A percentile compares a stretch with the other conserved stretches of the same genome.
These are phyloP conservation scores for Lactuca saligna DNA, from an alignment of 129 eudicot species.

Conservation along the genomic window DNA sequence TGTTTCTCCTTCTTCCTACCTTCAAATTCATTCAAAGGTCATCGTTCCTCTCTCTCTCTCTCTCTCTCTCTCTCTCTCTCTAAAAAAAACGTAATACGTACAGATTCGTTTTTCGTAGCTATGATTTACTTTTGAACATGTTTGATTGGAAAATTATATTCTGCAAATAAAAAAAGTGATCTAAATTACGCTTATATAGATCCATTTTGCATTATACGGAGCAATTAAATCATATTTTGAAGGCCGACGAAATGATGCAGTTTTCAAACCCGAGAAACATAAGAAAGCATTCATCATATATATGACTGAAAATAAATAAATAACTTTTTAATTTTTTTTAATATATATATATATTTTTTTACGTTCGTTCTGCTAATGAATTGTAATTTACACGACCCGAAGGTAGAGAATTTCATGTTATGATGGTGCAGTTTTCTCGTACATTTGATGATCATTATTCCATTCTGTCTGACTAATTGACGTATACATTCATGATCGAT, in stretches of 20 bases:
- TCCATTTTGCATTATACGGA: not conserved
- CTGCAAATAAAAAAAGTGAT: not conserved
- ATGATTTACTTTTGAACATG: too few relatives aligned
- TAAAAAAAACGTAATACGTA: not conserved
- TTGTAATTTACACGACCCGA: not conserved
- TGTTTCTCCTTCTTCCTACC: not conserved
- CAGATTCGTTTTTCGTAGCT: too few relatives aligned
- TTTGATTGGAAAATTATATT: not conserved
- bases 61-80: conserved; percentile 8
- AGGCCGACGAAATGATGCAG: too few relatives aligned
- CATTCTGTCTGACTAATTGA: not conserved
- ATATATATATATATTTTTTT: not conserved
- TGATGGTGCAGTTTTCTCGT: not conserved
- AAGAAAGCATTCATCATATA: not conserved
- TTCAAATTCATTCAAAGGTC: conserved; percentile 15
- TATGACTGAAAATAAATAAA: not conserved
- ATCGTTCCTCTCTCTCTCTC: not conserved
- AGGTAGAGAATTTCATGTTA: not conserved
- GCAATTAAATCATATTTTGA: too few relatives aligned
- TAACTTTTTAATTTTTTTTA: too few relatives aligned
- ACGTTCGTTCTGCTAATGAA: not conserved
- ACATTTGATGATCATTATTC: not conserved
- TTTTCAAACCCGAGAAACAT: too few relatives aligned
- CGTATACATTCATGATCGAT: not conserved
- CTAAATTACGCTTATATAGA: not conserved